Conservation (phyloP, 345 rosid species). For the Acer yangbiense region DNA sequence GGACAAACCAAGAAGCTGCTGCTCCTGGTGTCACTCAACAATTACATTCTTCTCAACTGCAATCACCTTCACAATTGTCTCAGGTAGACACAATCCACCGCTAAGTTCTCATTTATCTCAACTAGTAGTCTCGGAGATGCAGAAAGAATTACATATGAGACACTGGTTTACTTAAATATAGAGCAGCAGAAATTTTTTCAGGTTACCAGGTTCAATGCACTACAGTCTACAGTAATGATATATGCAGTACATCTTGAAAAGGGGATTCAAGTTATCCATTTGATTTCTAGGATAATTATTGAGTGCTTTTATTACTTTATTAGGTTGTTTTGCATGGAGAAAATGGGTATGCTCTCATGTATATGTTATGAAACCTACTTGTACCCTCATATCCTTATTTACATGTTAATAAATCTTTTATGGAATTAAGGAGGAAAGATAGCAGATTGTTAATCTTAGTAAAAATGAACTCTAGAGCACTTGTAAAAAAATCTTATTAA, state of each 20-base stretch:
- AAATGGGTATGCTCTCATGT: background rate
- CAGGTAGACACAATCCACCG: conserved; percentile 36
- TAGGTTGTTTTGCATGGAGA: background rate
- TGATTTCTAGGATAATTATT: conserved; percentile 1
- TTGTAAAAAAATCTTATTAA: background rate
- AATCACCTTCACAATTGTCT: conserved; percentile 33
- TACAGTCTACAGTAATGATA: background rate
- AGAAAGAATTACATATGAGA: conserved; percentile 29
- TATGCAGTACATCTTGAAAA: conserved; percentile 11
- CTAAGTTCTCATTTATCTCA: conserved; percentile 48
- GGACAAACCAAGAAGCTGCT: conserved; percentile 41
- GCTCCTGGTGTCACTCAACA: conserved; percentile 42
- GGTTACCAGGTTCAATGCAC: conserved; percentile 45
- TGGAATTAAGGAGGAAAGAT: background rate
- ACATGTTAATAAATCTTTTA: background rate
- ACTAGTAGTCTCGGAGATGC: conserved; percentile 41
- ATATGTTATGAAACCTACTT: background rate
- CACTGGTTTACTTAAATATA: conserved; percentile 30
- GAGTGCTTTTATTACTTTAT: background rate
- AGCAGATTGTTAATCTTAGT: background rate
- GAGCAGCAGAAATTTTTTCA: conserved; percentile 46
- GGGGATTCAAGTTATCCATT: conserved; percentile 4
- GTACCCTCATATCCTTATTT: background rate
- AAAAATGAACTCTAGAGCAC: background rate
- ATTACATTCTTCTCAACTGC: conserved; percentile 39